A percentile compares a stretch with the other conserved stretches of the same genome.
These are phyloP conservation scores for Podila verticillata DNA, from an alignment of 192 early-diverging fungal species.

Conservation along the genomic window DNA sequence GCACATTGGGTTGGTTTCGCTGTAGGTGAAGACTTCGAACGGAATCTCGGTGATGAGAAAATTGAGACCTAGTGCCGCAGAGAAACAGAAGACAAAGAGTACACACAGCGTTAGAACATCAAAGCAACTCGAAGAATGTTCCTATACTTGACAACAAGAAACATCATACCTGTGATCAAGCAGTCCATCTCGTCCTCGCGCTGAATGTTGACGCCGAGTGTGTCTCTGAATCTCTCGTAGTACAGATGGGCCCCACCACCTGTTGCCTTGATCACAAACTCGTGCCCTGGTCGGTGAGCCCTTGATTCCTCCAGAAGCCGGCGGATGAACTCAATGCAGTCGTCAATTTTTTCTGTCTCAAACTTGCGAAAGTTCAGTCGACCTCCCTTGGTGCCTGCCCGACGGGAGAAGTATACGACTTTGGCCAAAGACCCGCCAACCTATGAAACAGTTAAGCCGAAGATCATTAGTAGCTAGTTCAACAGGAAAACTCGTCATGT, in stretches of 20 bases:
- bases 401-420: constrained; percentile 75
- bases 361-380: constrained; percentile 93
- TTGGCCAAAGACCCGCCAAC: constrained; percentile 82
- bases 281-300: constrained; percentile 30
- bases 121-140: background rate
- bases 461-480: background rate
- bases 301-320: constrained; percentile 64
- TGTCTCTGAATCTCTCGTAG: constrained; percentile 69
- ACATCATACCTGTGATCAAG: constrained; percentile 67
- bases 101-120: background rate
- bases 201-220: constrained; percentile 78
- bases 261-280: constrained; percentile 81
- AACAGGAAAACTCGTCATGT: too few species aligned
- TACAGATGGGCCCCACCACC: constrained; percentile 90
- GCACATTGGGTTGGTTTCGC: constrained; percentile 71
- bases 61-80: constrained; percentile 73
- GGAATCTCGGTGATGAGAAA: constrained; percentile 93
- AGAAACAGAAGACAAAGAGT: constrained; percentile 1
- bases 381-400: constrained; percentile 72
- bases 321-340: constrained; percentile 86
- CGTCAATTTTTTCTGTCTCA: constrained; percentile 92
- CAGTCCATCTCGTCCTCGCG: constrained; percentile 97
- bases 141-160: background rate
- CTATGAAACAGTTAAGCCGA: constrained; percentile 20
- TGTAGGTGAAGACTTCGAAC: constrained; percentile 94